Percentiles rank a stretch among this genome's conserved stretches.
Conservation (phyloP, 2,329 filamentous ascomycete species). For the Xylariaceae sp. region DNA sequence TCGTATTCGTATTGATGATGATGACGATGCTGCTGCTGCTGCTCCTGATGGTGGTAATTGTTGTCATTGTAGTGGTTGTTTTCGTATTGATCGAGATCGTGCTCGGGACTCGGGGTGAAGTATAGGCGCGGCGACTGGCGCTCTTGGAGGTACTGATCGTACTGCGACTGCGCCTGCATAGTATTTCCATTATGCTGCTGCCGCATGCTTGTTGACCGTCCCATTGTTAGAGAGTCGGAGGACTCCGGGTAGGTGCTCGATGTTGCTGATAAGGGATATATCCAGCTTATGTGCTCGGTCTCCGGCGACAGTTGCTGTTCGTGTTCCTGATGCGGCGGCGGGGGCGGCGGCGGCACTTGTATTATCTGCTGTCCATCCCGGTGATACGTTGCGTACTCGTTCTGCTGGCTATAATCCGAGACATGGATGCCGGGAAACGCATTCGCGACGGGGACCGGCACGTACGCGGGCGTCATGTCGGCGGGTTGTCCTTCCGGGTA, state of each 20-base stretch:
- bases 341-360: neutral
- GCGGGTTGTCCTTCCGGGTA: conserved; percentile 3
- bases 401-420: conserved; percentile 4
- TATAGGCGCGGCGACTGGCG: conserved; percentile 5
- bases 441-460: conserved; percentile 2
- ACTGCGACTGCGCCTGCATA: no score
- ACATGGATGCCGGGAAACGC: conserved; percentile 2
- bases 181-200: conserved; percentile 6
- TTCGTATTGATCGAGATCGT: neutral
- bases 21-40: neutral
- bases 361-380: conserved; percentile 1
- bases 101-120: no score
- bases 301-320: conserved; percentile 2
- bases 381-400: conserved; percentile 8
- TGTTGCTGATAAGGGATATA: neutral
- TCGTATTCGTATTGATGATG: neutral
- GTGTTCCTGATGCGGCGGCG: neutral
- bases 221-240: no score
- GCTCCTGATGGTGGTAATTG: no score
- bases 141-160: conserved; percentile 11
- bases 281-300: neutral
- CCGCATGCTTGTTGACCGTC: neutral
- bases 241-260: neutral
- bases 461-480: neutral
- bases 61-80: neutral